These are phyloP conservation scores for Kentomonas sorsogonicus DNA, from an alignment of 208 protist species.

Conservation along the genomic window DNA sequence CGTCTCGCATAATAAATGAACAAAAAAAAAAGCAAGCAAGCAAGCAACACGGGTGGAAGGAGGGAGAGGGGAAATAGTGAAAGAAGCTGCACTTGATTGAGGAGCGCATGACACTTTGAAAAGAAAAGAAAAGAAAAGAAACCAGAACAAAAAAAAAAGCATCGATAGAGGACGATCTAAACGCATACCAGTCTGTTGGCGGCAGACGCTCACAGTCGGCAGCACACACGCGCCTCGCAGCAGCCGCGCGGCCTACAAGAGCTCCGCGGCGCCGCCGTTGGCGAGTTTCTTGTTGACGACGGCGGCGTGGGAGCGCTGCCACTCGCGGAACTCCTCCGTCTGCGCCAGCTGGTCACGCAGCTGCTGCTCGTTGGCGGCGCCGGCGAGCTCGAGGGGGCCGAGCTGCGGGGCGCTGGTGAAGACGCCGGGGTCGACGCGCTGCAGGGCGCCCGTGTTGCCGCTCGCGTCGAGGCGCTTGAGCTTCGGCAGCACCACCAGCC, in stretches of 20 bases:
- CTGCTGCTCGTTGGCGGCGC: slow-evolving; percentile 15
- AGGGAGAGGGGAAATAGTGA: no score
- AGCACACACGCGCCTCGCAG: no score
- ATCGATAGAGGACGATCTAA: background rate
- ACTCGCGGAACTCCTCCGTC: slow-evolving; percentile 21
- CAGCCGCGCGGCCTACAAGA: background rate
- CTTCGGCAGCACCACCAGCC: slow-evolving; percentile 10
- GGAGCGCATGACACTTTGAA: no score
- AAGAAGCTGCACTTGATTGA: no score
- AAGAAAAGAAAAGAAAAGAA: slow-evolving; percentile 9
- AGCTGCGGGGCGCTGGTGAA: slow-evolving; percentile 27
- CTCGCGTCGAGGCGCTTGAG: slow-evolving; percentile 23
- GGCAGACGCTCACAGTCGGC: no score
- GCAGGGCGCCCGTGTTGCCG: slow-evolving; percentile 11
- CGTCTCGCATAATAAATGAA: background rate
- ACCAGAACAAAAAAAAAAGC: background rate
- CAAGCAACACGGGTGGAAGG: no score
- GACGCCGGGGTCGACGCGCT: slow-evolving; percentile 17
- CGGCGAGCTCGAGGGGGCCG: slow-evolving; percentile 17
- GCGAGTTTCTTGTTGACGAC: slow-evolving; percentile 23
- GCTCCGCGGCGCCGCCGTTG: background rate
- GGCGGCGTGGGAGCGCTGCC: slow-evolving; percentile 17
- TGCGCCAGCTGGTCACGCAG: slow-evolving; percentile 17
- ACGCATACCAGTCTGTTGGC: background rate
- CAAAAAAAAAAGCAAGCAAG: slow-evolving; percentile 1